Conservation (phyloP, 495 filamentous ascomycete species). For the Neurospora tetraspora region DNA sequence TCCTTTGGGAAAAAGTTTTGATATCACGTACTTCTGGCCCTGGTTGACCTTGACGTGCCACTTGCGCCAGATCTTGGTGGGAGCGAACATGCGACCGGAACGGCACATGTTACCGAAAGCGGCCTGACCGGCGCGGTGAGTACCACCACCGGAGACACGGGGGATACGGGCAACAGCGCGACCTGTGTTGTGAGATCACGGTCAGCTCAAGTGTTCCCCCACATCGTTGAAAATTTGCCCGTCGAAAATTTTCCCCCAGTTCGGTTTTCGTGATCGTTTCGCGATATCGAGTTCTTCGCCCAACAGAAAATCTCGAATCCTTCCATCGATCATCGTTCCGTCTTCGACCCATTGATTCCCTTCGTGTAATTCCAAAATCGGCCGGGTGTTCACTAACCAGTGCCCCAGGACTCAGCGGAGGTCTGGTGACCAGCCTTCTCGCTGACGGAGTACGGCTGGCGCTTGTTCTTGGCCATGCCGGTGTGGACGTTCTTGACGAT, state of each 20-base stretch:
- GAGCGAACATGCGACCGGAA: constrained; percentile 99
- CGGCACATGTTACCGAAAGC: constrained; percentile 99
- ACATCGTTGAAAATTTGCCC: not conserved
- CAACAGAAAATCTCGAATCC: not conserved
- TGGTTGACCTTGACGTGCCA: constrained; percentile 99
- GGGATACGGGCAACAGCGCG: constrained; percentile 99
- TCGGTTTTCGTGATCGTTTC: not conserved
- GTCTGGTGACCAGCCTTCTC: constrained; percentile 99
- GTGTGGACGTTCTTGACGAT: constrained; percentile 98
- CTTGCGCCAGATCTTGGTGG: constrained; percentile 99
- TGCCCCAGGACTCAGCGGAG: constrained; percentile 99
- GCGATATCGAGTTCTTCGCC: not conserved
- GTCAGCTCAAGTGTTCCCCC: constrained; percentile 14
- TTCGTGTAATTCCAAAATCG: constrained; percentile 6
- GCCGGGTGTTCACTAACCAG: constrained; percentile 58
- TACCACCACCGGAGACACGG: constrained; percentile 99
- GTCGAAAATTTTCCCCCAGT: not conserved
- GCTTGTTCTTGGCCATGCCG: constrained; percentile 99
- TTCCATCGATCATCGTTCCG: not conserved
- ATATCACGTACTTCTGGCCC: constrained; percentile 68
- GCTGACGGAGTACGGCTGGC: constrained; percentile 98
- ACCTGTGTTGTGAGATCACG: constrained; percentile 42
- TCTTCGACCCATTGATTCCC: not conserved
- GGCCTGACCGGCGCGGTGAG: constrained; percentile 98
- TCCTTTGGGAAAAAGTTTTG: not conserved